These are phyloP conservation scores for Crotalaria pallida DNA, from an alignment of 306 rosid genomes.

Conservation along the genomic window DNA sequence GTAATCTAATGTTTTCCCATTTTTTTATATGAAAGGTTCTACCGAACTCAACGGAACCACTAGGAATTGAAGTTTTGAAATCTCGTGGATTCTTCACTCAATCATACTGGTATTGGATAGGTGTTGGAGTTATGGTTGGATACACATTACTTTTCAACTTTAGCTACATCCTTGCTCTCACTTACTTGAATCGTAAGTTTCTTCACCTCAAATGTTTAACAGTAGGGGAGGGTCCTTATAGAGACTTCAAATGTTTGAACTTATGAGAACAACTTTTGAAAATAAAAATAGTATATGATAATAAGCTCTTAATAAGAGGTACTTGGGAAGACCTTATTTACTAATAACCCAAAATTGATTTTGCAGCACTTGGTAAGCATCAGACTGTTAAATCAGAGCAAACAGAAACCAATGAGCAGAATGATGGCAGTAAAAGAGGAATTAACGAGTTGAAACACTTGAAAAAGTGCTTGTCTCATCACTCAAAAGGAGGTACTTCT, in stretches of 20 bases:
- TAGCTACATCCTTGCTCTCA: constrained; percentile 40
- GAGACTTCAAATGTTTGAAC: too few relatives aligned
- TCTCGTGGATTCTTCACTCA: constrained; percentile 45
- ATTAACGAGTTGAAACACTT: background rate
- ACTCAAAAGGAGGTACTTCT: constrained; percentile 35
- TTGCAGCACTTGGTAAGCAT: constrained; percentile 42
- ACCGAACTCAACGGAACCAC: constrained; percentile 30
- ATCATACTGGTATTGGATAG: constrained; percentile 37
- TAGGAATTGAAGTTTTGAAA: constrained; percentile 43
- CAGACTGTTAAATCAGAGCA: constrained; percentile 32
- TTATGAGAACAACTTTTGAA: too few relatives aligned
- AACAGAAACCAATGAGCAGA: constrained; percentile 26
- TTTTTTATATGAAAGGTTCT: constrained; percentile 30
- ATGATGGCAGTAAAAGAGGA: background rate
- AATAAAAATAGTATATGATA: too few relatives aligned
- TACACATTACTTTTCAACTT: constrained; percentile 41
- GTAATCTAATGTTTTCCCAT: background rate
- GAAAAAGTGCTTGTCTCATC: constrained; percentile 17
- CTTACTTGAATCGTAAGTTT: constrained; percentile 48
- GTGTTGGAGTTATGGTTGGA: constrained; percentile 31
- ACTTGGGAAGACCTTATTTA: background rate
- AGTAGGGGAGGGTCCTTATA: too few relatives aligned
- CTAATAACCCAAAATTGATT: constrained; percentile 8
- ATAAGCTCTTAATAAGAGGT: too few relatives aligned
- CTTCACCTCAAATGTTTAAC: constrained; percentile 13